These are phyloP conservation scores for Fusarium chlamydosporum DNA, from an alignment of 2,329 filamentous ascomycete species.

Conservation along the genomic window DNA sequence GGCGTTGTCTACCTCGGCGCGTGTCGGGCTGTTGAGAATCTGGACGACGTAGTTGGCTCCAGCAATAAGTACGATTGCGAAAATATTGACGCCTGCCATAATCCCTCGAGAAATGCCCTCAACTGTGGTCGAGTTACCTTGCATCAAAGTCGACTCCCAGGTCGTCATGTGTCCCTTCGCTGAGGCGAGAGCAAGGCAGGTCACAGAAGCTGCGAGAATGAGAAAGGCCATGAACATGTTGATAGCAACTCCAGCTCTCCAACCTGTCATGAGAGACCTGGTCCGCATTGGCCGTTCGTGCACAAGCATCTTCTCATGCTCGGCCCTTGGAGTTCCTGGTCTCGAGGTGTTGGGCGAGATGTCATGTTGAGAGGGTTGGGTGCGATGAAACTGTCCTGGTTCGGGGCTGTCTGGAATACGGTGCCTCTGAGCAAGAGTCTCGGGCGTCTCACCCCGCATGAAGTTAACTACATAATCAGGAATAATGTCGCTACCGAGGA, in stretches of 20 bases:
- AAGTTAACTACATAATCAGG: conserved; percentile 70
- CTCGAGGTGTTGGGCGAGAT: conserved; percentile 42
- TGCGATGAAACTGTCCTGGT: conserved; percentile 44
- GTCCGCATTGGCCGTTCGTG: conserved; percentile 46
- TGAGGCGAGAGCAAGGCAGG: conserved; percentile 58
- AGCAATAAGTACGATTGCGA: conserved; percentile 61
- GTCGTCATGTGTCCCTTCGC: conserved; percentile 53
- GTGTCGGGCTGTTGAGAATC: conserved; percentile 67
- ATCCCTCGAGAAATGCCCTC: conserved; percentile 59
- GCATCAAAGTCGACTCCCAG: conserved; percentile 57
- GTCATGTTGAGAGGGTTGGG: conserved; percentile 34
- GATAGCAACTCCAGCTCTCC: conserved; percentile 64
- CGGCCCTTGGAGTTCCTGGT: conserved; percentile 44
- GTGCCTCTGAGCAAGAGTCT: conserved; percentile 63
- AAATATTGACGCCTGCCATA: conserved; percentile 61
- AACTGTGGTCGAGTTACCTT: conserved; percentile 58
- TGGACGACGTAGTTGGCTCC: conserved; percentile 69
- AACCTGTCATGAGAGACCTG: conserved; percentile 57
- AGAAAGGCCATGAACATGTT: conserved; percentile 60
- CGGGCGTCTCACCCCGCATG: conserved; percentile 68
- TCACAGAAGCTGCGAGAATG: conserved; percentile 56
- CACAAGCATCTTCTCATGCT: conserved; percentile 49
- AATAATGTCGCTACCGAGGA: conserved; percentile 62
- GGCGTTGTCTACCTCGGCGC: conserved; percentile 62
- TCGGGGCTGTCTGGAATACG: conserved; percentile 50